Base-by-base conservation (phyloP, 1,284 basidiomycete species). In the Ganoderma leucocontextum region DNA sequence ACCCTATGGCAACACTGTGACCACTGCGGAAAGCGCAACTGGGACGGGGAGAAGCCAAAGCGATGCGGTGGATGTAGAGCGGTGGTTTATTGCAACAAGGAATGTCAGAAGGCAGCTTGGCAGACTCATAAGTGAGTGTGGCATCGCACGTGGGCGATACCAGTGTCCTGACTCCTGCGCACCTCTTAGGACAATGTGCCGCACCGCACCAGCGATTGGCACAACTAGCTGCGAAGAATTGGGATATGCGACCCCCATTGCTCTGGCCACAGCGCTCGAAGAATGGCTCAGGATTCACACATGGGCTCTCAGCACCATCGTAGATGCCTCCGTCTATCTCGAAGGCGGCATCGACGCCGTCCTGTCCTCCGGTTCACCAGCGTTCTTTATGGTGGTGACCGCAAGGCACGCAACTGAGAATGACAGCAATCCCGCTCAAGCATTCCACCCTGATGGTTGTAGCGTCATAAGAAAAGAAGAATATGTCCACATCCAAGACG, bases 101-200 rank as follows among this genome's bases (percentile, higher is more conserved):
- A 35, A 35, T 55, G 52, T 33, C 52, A 55, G 29, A 55, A 35
- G 52, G 52, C 52, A 33, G 52, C 52, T 29, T 55, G 52, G 52
- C 13, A 17, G 9, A 12, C 52, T 19, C 52, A 55, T 33, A 55
- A 17, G 52, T 55, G 17, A 7, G 52, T 29, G 15, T 35, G 1
- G 1, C 33, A 17, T 33, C 6, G 6, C 33, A 35, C 8, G 4
- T 15, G 17, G 22, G 8, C n/a, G 47, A 15, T 55, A 10, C 13
- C 13, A 8, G 17, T 17, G 29, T 13, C 4, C n/a, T 49, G 12
- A 17, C 13, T 35, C 29, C 15, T 17, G 33, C 12, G 47, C 8
- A 22, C 3, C 5, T 8, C 17, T 29, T 6, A 55, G 52, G 52
- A 33, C 15, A 35, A 55, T 55, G 52, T 55, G 29, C 15, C 52